phyloP scores from a whole-genome alignment of 202 grass and related monocot genomes.

The Hordeum pubiflorum region DNA sequence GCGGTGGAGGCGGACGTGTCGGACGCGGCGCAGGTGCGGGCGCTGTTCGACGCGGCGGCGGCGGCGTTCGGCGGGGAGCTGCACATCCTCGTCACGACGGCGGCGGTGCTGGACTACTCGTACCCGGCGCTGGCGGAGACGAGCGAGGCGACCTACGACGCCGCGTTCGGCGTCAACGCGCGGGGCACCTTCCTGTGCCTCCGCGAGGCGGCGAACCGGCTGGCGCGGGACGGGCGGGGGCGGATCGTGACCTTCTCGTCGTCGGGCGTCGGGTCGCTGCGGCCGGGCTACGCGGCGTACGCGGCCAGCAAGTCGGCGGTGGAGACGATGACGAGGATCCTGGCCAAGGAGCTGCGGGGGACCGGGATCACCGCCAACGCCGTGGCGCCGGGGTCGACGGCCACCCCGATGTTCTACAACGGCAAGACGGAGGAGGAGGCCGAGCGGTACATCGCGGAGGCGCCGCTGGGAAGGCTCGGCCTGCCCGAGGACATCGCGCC shows the following conservation, averaged over 20 bases:
- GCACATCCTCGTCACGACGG: constrained; percentile 51
- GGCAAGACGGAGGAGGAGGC: constrained; percentile 41
- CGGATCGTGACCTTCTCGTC: constrained; percentile 67
- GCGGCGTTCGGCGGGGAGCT: constrained; percentile 44
- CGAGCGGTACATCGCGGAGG: constrained; percentile 28
- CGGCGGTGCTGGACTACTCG: constrained; percentile 51
- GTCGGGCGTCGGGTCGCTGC: constrained; percentile 40
- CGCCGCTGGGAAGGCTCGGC: constrained; percentile 44
- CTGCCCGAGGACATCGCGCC: constrained; percentile 48
- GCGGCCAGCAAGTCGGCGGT: constrained; percentile 43
- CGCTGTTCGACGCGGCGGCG: constrained; percentile 49
- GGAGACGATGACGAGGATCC: constrained; percentile 55
- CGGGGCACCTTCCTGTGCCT: constrained; percentile 64
- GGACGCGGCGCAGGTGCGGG: constrained; percentile 37
- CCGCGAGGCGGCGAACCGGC: constrained; percentile 46
- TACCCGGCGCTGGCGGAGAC: constrained; percentile 48
- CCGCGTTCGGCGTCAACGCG: constrained; percentile 37
- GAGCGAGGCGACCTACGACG: constrained; percentile 42
- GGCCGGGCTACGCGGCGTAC: constrained; percentile 34
- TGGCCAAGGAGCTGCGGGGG: constrained; percentile 50
- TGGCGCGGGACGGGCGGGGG: constrained; percentile 40
- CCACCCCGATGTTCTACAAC: constrained; percentile 45
- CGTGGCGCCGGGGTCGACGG: constrained; percentile 51
- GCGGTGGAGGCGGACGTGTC: constrained; percentile 45
- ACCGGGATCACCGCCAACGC: constrained; percentile 54